Evolutionary conservation across 1,284 basidiomycete genomes (phyloP).

Genomic region (Ceratobasidium sp.): DNA sequence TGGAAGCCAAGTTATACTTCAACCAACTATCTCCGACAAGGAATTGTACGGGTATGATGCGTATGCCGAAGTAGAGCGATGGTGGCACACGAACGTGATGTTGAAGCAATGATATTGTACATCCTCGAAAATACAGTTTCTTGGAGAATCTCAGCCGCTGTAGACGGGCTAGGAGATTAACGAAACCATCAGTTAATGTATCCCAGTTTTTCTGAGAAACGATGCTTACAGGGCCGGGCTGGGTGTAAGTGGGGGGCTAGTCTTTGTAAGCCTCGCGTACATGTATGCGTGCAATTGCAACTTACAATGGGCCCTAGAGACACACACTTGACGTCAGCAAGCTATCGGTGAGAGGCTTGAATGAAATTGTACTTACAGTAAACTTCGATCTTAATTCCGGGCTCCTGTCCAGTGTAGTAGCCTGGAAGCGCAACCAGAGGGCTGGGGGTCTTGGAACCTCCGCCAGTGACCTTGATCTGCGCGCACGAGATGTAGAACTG

Average conservation of each 20-base stretch:
- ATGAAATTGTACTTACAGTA: slow-evolving; percentile 33
- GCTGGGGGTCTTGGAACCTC: slow-evolving; percentile 46
- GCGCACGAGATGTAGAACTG: slow-evolving; percentile 50
- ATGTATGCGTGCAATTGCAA: not conserved
- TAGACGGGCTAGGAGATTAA: slow-evolving; percentile 23
- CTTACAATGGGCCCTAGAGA: slow-evolving; percentile 37
- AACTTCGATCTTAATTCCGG: slow-evolving; percentile 57
- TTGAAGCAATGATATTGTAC: slow-evolving; percentile 4
- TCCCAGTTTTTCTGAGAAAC: not conserved
- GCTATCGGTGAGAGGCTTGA: not conserved
- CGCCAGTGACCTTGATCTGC: slow-evolving; percentile 55
- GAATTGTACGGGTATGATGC: slow-evolving; percentile 48
- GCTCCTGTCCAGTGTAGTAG: slow-evolving; percentile 47
- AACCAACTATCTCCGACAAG: slow-evolving; percentile 38
- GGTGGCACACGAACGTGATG: slow-evolving; percentile 36
- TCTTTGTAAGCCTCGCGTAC: not conserved
- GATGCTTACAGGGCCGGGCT: slow-evolving; percentile 40
- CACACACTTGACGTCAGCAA: not conserved
- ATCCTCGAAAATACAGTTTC: slow-evolving; percentile 1
- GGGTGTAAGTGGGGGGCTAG: slow-evolving; percentile 36
- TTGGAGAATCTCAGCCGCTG: slow-evolving; percentile 7
- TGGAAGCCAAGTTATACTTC: slow-evolving; percentile 48
- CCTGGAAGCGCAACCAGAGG: slow-evolving; percentile 46
- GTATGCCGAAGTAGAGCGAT: slow-evolving; percentile 46
- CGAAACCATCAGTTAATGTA: not conserved